Percentiles rank a stretch among this genome's conserved stretches.
Conservation (phyloP, 2,329 filamentous ascomycete species). For the Hypocreales sp. region DNA sequence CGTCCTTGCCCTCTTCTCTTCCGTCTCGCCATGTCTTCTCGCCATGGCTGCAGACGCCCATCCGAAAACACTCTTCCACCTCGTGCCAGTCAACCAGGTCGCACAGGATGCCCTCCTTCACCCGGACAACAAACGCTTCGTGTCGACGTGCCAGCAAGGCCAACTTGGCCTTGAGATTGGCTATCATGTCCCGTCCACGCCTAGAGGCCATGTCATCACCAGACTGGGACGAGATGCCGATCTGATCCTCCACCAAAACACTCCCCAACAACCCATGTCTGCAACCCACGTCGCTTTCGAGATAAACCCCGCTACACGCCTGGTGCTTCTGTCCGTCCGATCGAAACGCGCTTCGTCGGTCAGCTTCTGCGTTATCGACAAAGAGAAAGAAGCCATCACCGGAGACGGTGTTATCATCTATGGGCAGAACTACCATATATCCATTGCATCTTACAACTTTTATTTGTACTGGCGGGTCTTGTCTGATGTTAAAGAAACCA, state of each 20-base stretch:
- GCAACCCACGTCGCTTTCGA: neutral
- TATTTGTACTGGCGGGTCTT: neutral
- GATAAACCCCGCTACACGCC: neutral
- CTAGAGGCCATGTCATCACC: neutral
- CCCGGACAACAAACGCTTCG: neutral
- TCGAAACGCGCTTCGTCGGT: neutral
- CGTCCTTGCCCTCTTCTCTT: no score
- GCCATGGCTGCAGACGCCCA: neutral
- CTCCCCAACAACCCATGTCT: neutral
- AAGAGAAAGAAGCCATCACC: neutral
- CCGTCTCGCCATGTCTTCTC: no score
- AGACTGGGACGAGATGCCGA: neutral
- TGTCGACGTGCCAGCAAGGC: neutral
- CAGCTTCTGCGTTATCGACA: neutral
- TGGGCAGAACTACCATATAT: neutral
- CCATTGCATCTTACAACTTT: neutral
- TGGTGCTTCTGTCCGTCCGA: neutral
- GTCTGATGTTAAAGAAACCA: no score
- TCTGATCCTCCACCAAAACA: conserved; percentile 1
- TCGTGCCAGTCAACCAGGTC: neutral
- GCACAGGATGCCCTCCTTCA: neutral
- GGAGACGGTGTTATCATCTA: neutral
- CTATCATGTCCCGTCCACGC: neutral
- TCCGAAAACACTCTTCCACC: neutral
- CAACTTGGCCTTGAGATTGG: neutral